Evolutionary conservation across 495 filamentous ascomycete species (phyloP), one percentile per base, ranked within the genome.

Genomic region (Poronia punctata): DNA sequence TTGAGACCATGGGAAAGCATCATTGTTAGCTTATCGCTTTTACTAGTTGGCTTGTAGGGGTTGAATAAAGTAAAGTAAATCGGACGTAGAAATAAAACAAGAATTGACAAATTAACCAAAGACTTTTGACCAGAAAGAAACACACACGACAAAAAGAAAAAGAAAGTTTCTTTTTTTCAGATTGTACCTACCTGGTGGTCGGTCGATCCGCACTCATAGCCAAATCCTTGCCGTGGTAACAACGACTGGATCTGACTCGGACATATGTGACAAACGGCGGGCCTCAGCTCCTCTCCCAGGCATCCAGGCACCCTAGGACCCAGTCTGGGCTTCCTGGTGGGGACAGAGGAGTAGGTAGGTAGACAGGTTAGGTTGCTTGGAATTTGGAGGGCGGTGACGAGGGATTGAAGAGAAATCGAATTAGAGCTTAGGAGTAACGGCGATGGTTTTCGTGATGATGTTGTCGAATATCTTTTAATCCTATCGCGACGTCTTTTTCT

Each of bases 1-100:
- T 78, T 78, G 61, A 78, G 75, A 71, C 82, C 79, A 73, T 72
- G n/a, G n/a, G n/a, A n/a, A n/a, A n/a, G n/a, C n/a, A n/a, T n/a
- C n/a, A n/a, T n/a, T n/a, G n/a, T n/a, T n/a, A n/a, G n/a, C n/a
- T n/a, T n/a, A n/a, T n/a, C n/a, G n/a, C n/a, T n/a, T n/a, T n/a
- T n/a, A n/a, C n/a, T n/a, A n/a, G n/a, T n/a, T n/a, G n/a, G n/a
- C n/a, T n/a, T n/a, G n/a, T n/a, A n/a, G n/a, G n/a, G n/a, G n/a
- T n/a, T n/a, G n/a, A n/a, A n/a, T n/a, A n/a, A n/a, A n/a, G n/a
- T n/a, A n/a, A n/a, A n/a, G n/a, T n/a, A n/a, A n/a, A n/a, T n/a
- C n/a, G n/a, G n/a, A n/a, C n/a, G n/a, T n/a, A n/a, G n/a, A n/a
- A n/a, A n/a, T n/a, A n/a, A n/a, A n/a, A n/a, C n/a, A n/a, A n/a